Base-by-base conservation (phyloP, 805 yeast species). In the Phaffomyces opuntiae region DNA sequence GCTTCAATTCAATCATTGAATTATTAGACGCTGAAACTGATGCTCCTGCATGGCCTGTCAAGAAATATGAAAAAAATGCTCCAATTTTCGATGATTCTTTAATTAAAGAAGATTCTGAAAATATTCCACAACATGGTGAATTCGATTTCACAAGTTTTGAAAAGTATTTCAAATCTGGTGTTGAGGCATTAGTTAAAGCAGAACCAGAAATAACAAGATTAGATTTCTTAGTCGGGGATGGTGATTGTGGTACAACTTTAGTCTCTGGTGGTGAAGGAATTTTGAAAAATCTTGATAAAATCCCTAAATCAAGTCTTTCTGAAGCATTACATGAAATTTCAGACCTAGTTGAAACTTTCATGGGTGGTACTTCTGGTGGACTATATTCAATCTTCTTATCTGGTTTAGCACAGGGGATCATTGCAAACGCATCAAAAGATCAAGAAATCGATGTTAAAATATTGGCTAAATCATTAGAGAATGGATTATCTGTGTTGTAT, bases 301-400 rank as follows among this genome's bases (percentile, higher is more conserved):
- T 75, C 27, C 66, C 73, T 29, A 62, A 64, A 26, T 51, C 61
- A 4, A 67, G 72, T 8, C 60, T 75, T 19, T 72, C 76, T n/a
- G 72, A 79, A 43, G 77, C 85, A 1, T 62, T 87, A 39, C 71
- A 81, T n/a, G 77, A 77, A 53, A 74, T 90, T 41, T 86, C 96
- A 4, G 95, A 88, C 46, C 64, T 84, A 19, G 88, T 90, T 33
- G 97, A 90, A 61, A 79, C 80, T 46, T 80, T 79, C n/a, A 91
- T 91, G 97, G 98, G 97, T 44, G 98, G 98, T 42, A 91, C 98
- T 0, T 86, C 95, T 1, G 98, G 98, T 44, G 97, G 96, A 1
- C 65, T 90, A 35, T 90, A 90, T 64, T 85, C 96, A 3, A 91
- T 90, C 46, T 87, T 72, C 65, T 70, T 91, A 50, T 79, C 95